Evolutionary conservation across 2,329 filamentous ascomycete genomes (phyloP).

Genomic region (Talaromyces sp.): DNA sequence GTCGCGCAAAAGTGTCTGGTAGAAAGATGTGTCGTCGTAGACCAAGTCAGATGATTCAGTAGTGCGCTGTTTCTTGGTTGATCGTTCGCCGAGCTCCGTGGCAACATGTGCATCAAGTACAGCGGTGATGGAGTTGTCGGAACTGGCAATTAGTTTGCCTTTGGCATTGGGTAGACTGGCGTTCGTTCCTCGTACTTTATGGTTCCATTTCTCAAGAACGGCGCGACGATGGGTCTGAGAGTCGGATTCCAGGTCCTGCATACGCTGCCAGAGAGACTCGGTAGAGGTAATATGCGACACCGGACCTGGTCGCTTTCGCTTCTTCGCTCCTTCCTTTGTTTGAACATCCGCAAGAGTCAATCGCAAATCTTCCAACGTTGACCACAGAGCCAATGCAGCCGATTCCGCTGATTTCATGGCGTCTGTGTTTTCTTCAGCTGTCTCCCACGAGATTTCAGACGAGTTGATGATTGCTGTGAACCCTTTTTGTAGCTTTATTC

Average conservation of each 20-base stretch:
- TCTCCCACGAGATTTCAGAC: conserved; percentile 37
- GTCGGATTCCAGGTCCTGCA: conserved; percentile 62
- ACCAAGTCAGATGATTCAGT: conserved; percentile 43
- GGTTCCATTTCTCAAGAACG: conserved; percentile 85
- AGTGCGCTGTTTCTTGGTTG: conserved; percentile 32
- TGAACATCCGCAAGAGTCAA: conserved; percentile 38
- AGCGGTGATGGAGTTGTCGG: conserved; percentile 44
- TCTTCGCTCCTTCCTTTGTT: conserved; percentile 31
- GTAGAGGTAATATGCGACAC: conserved; percentile 52
- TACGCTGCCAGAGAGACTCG: conserved; percentile 67
- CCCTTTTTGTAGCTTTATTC: conserved; percentile 91
- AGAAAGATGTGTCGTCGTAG: conserved; percentile 94
- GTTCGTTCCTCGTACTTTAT: conserved; percentile 61
- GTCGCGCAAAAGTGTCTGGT: conserved; percentile 87
- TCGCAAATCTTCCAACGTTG: conserved; percentile 55
- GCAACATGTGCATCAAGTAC: conserved; percentile 46
- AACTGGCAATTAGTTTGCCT: conserved; percentile 59
- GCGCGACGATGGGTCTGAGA: conserved; percentile 62
- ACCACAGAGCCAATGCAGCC: conserved; percentile 81
- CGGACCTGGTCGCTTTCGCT: conserved; percentile 51
- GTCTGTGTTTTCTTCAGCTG: conserved; percentile 29
- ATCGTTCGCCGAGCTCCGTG: conserved; percentile 35
- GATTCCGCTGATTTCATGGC: conserved; percentile 75
- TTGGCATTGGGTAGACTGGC: conserved; percentile 54
- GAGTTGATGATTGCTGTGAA: conserved; percentile 78